phyloP scores from a whole-genome alignment of 208 protist species.

The Leishmania major region DNA sequence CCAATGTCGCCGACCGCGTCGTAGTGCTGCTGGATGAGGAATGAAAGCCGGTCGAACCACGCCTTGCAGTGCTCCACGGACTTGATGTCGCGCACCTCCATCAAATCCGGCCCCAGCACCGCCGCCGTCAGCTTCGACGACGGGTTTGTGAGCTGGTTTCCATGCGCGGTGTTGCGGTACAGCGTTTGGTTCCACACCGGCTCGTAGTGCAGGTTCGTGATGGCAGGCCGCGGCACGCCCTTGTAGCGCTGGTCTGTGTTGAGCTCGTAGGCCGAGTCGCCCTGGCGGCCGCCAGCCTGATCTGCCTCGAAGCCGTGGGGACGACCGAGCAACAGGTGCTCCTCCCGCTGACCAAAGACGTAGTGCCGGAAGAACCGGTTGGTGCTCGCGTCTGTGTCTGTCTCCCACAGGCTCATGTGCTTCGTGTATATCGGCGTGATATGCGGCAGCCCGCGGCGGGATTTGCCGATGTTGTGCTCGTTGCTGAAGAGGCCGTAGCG shows the following conservation, averaged over 20 bases:
- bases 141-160: constrained; percentile 64
- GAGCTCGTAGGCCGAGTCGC: constrained; percentile 70
- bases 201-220: constrained; percentile 87
- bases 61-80: constrained; percentile 84
- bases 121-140: constrained; percentile 60
- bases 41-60: constrained; percentile 82
- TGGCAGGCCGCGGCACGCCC: constrained; percentile 65
- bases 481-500: constrained; percentile 85
- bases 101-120: constrained; percentile 78
- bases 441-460: constrained; percentile 69
- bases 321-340: constrained; percentile 75
- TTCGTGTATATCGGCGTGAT: constrained; percentile 78
- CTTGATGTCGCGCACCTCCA: constrained; percentile 81
- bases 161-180: constrained; percentile 66
- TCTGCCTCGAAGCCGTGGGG: constrained; percentile 78
- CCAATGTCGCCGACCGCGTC: constrained; percentile 89
- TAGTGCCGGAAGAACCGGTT: constrained; percentile 88
- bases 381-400: constrained; percentile 83
- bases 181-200: constrained; percentile 77
- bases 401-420: constrained; percentile 90
- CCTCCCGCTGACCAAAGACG: constrained; percentile 76
- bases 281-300: constrained; percentile 53
- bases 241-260: constrained; percentile 77
- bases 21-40: constrained; percentile 85
- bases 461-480: constrained; percentile 71